Evolutionary conservation across 2,329 filamentous ascomycete genomes (phyloP), one percentile per base, ranked within the genome.

Genomic region (Pseudomassariella vexata): DNA sequence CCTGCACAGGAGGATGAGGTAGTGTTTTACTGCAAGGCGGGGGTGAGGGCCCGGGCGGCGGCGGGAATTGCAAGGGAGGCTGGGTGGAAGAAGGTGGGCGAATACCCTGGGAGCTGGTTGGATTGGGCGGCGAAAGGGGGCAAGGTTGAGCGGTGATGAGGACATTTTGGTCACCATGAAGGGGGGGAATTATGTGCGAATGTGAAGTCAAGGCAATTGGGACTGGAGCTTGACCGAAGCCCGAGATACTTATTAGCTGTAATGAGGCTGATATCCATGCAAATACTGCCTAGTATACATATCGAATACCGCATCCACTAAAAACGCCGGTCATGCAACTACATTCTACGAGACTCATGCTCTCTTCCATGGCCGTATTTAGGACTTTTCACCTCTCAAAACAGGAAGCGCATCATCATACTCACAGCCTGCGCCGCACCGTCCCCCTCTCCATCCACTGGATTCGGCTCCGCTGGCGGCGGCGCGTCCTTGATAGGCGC

Each of bases 11-110:
- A 31, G 15, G 31, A 24, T 17, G 66, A 75, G 42, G 56, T 95
- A 10, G 70, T 96, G 4, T 92, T 96, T 50, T 96, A 95, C 59
- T 98, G 92, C 63, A 94, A 87, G 64, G 81, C 89, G 0, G 92
- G 92, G 3, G 85, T 96, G 42, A 70, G 92, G 53, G 87, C 85
- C 46, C 67, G 70, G 27, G 76, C 84, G 1, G 89, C 89, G 6
- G 88, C 88, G 6, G 70, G 73, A 42, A 59, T 95, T 56, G 92
- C 92, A 19, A 66, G 68, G 47, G 73, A 84, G 52, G 82, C 79
- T 3, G 90, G 90, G 8, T 96, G 85, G 70, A 59, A 62, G 29
- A 73, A 70, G 6, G 76, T 85, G 0, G 76, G 76, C 14, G 83
- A 88, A 61, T 90, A 86, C 51, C 65, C 70, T 3, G 85, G 84